These are phyloP conservation scores for Phytopythium helicoides DNA, from an alignment of 352 stramenopile species.

Conservation along the genomic window DNA sequence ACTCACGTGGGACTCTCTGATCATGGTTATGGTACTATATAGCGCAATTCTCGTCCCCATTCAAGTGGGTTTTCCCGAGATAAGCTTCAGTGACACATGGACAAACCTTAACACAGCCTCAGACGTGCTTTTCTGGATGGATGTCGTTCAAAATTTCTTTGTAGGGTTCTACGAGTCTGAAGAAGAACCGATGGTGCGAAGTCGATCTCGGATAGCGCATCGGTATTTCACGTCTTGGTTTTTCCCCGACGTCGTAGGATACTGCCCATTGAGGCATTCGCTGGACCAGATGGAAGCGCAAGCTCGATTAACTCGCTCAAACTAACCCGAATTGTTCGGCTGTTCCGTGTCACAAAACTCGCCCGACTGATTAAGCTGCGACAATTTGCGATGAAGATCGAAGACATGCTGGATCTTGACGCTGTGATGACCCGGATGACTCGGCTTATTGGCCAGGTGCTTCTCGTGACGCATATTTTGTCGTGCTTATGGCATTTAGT, in stretches of 20 bases:
- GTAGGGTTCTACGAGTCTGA: constrained; percentile 62
- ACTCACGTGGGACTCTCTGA: constrained; percentile 60
- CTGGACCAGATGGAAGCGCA: constrained; percentile 13
- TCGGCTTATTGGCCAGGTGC: constrained; percentile 56
- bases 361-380: constrained; percentile 65
- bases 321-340: constrained; percentile 54
- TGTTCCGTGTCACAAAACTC: constrained; percentile 72
- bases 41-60: constrained; percentile 68
- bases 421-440: constrained; percentile 61
- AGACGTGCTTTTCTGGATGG: constrained; percentile 60
- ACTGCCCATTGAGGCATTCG: constrained; percentile 52
- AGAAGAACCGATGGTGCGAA: constrained; percentile 54
- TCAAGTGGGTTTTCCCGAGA: constrained; percentile 66
- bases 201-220: constrained; percentile 39
- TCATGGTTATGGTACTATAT: constrained; percentile 77
- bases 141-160: constrained; percentile 72
- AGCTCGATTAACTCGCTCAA: constrained; percentile 65
- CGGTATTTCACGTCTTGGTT: constrained; percentile 66
- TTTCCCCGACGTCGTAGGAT: constrained; percentile 47
- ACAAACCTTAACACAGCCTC: constrained; percentile 21
- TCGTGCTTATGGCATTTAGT: constrained; percentile 81
- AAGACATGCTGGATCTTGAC: constrained; percentile 66
- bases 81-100: constrained; percentile 33
- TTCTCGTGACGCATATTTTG: constrained; percentile 72
- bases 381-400: constrained; percentile 69